A percentile compares a stretch with the other conserved stretches of the same genome.
Evolutionary conservation across 2,329 filamentous ascomycete species (phyloP).

Genomic region (Ceratocystis destructans): DNA sequence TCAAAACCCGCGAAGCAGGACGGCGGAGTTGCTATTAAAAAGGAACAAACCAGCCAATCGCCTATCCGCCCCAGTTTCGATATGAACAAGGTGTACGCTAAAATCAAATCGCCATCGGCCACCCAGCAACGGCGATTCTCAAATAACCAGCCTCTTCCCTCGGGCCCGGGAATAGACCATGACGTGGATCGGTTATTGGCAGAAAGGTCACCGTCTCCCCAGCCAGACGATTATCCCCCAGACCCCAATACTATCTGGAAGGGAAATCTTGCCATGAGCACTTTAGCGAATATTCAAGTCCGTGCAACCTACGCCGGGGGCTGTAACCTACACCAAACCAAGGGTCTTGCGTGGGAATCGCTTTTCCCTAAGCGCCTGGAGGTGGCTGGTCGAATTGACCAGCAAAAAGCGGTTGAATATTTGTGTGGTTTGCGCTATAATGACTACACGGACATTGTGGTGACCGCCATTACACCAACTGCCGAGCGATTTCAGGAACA

Average conservation of each 20-base stretch:
- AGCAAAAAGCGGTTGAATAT: conserved; percentile 76
- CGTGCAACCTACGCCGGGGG: conserved; percentile 76
- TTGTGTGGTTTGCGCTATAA: conserved; percentile 77
- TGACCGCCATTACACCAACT: conserved; percentile 57
- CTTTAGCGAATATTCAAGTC: conserved; percentile 59
- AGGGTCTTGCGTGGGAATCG: conserved; percentile 53
- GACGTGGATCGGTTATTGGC: conserved; percentile 83
- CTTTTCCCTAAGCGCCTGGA: conserved; percentile 57
- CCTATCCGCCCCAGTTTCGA: conserved; percentile 54
- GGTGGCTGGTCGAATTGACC: conserved; percentile 67
- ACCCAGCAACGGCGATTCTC: conserved; percentile 36
- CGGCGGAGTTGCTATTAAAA: conserved; percentile 24
- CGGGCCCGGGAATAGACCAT: conserved; percentile 58
- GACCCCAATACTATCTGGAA: conserved; percentile 67
- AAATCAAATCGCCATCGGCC: conserved; percentile 39
- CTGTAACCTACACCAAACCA: conserved; percentile 45
- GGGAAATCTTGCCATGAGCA: conserved; percentile 62
- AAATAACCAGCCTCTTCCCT: conserved; percentile 30
- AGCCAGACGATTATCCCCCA: conserved; percentile 54
- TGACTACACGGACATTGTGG: conserved; percentile 67
- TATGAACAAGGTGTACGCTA: conserved; percentile 73
- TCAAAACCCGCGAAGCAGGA: neutral
- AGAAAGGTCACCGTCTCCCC: conserved; percentile 32
- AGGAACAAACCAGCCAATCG: conserved; percentile 30
- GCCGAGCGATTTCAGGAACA: conserved; percentile 45